Percentiles rank a stretch among this genome's conserved stretches.
Conservation (phyloP, 2,329 filamentous ascomycete genomes). For the Aschersonia sp. region DNA sequence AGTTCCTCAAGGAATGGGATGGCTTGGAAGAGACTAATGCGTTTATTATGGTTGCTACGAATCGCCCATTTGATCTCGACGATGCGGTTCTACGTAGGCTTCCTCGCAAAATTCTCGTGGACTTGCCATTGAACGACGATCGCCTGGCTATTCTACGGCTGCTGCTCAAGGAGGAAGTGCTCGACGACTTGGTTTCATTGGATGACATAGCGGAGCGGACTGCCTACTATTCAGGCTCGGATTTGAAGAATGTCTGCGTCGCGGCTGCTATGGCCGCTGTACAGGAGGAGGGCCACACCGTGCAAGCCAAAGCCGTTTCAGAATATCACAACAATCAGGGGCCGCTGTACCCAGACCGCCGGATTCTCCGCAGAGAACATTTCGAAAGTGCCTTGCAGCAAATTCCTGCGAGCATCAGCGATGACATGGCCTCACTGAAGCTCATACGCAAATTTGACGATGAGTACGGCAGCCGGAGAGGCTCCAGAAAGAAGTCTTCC, state of each 20-base stretch:
- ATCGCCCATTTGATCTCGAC: conserved; percentile 88
- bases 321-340: conserved; percentile 22
- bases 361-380: conserved; percentile 46
- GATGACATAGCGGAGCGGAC: conserved; percentile 49
- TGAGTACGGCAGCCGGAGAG: conserved; percentile 72
- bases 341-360: conserved; percentile 43
- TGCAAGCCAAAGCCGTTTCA: conserved; percentile 12
- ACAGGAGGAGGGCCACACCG: conserved; percentile 45
- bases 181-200: conserved; percentile 48
- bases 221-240: conserved; percentile 67
- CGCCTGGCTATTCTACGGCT: conserved; percentile 55
- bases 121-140: conserved; percentile 53
- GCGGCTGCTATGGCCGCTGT: conserved; percentile 68
- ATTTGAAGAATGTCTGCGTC: conserved; percentile 71
- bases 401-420: conserved; percentile 82
- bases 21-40: conserved; percentile 69
- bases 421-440: conserved; percentile 78
- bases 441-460: conserved; percentile 93
- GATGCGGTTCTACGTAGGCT: conserved; percentile 69
- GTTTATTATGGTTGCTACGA: conserved; percentile 97
- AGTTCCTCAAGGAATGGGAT: conserved; percentile 95
- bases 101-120: conserved; percentile 57
- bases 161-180: conserved; percentile 51
- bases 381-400: conserved; percentile 78
- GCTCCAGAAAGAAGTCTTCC: conserved; percentile 32